Evolutionary conservation across 1,139 yeast species (phyloP).

Genomic region (Pneumocystis murina): DNA sequence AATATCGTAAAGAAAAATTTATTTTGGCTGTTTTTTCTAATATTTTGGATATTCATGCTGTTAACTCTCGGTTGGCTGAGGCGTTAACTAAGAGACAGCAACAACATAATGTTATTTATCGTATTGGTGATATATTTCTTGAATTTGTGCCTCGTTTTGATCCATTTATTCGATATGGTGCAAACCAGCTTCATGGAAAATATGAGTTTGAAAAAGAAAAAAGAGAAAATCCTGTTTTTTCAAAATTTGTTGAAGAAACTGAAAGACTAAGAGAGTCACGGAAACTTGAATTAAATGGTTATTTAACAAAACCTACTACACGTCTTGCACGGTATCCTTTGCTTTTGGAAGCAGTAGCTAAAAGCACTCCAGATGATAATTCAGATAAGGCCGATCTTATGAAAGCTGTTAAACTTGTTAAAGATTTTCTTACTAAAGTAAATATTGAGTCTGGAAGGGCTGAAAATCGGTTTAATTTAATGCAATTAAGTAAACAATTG

Average conservation of each 20-base stretch:
- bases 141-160: slow-evolving; percentile 78
- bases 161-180: slow-evolving; percentile 84
- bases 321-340: slow-evolving; percentile 91
- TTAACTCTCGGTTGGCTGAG: slow-evolving; percentile 74
- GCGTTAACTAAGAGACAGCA: slow-evolving; percentile 82
- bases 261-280: slow-evolving; percentile 80
- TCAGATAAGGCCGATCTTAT: slow-evolving; percentile 60
- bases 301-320: slow-evolving; percentile 87
- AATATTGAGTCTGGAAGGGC: slow-evolving; percentile 89
- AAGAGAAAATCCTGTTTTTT: slow-evolving; percentile 75
- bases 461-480: slow-evolving; percentile 79
- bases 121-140: slow-evolving; percentile 73
- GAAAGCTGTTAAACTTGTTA: slow-evolving; percentile 61
- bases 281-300: slow-evolving; percentile 82
- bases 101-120: slow-evolving; percentile 67
- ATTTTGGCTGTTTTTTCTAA: slow-evolving; percentile 85
- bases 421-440: slow-evolving; percentile 61
- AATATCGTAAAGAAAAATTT: slow-evolving; percentile 75
- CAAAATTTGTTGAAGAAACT: slow-evolving; percentile 82
- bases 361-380: slow-evolving; percentile 59
- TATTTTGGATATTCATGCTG: slow-evolving; percentile 70
- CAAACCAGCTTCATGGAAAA: slow-evolving; percentile 91
- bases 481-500: slow-evolving; percentile 66
- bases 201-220: slow-evolving; percentile 92
- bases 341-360: slow-evolving; percentile 65